Evolutionary conservation across 768 basidiomycete species (phyloP).

Genomic region (Tylopilus intermedius): DNA sequence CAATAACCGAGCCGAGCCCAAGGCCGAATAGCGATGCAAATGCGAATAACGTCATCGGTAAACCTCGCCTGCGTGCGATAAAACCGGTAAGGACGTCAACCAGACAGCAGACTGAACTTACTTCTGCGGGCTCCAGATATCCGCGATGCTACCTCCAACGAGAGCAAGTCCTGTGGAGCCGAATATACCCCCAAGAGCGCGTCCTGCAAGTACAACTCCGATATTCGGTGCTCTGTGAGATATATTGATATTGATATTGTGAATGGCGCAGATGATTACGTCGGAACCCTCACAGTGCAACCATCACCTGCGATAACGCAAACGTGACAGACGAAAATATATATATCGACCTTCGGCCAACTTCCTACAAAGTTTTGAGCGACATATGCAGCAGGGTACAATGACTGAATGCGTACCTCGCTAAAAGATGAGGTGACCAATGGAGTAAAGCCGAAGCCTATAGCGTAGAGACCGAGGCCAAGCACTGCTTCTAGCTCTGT

Average conservation of each 20-base stretch:
- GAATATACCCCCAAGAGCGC: constrained; percentile 58
- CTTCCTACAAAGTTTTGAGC: constrained; percentile 39
- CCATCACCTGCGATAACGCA: constrained; percentile 45
- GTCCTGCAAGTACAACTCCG: constrained; percentile 50
- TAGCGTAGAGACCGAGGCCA: constrained; percentile 47
- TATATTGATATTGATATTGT: background rate
- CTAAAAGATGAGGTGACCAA: constrained; percentile 63
- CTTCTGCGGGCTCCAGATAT: constrained; percentile 65
- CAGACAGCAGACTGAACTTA: constrained; percentile 27
- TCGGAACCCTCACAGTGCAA: constrained; percentile 23
- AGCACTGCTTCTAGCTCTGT: constrained; percentile 41
- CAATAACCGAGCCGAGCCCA: constrained; percentile 58
- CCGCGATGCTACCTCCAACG: constrained; percentile 65
- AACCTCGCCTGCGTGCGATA: constrained; percentile 48
- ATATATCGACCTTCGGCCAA: constrained; percentile 61
- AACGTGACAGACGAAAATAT: constrained; percentile 48
- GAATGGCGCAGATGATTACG: background rate
- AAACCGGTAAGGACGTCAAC: no score
- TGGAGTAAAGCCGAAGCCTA: constrained; percentile 59
- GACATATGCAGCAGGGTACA: background rate
- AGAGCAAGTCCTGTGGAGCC: constrained; percentile 62
- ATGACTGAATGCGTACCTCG: constrained; percentile 32
- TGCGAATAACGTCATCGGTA: constrained; percentile 73
- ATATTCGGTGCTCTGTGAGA: constrained; percentile 38
- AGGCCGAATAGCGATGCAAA: constrained; percentile 45